Percentiles rank a stretch among this genome's conserved stretches.
phyloP scores from a whole-genome alignment of 192 early-diverging fungal genomes.

The Chytriomyces hyalinus region DNA sequence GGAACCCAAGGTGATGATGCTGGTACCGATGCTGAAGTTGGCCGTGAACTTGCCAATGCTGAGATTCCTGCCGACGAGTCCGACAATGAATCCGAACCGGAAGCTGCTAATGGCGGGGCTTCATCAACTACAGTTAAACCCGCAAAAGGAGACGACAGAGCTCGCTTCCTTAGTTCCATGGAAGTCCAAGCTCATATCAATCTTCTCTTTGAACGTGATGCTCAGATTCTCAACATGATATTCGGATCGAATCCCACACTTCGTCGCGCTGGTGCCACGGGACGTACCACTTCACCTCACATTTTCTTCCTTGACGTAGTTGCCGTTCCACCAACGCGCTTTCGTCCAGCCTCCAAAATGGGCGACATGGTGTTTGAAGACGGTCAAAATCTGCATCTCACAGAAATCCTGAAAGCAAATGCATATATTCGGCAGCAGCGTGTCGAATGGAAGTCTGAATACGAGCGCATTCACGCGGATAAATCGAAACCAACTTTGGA shows the following conservation, averaged over 20 bases:
- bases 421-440: constrained; percentile 54
- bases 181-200: constrained; percentile 81
- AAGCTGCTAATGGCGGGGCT: constrained; percentile 19
- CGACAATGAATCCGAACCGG: constrained; percentile 34
- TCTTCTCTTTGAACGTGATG: constrained; percentile 80
- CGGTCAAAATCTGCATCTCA: constrained; percentile 91
- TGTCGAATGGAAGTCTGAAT: constrained; percentile 23
- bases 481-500: constrained; percentile 7
- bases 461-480: constrained; percentile 18
- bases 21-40: constrained; percentile 24
- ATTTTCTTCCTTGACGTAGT: constrained; percentile 96
- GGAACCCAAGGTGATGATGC: not conserved
- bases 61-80: constrained; percentile 38
- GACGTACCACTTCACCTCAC: constrained; percentile 60
- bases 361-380: constrained; percentile 88
- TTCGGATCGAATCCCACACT: constrained; percentile 63
- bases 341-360: constrained; percentile 92
- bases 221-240: constrained; percentile 74
- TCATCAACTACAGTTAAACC: constrained; percentile 1
- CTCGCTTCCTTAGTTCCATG: constrained; percentile 67
- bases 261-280: constrained; percentile 1
- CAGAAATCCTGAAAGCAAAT: constrained; percentile 82
- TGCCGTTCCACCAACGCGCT: constrained; percentile 88
- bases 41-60: constrained; percentile 9
- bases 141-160: constrained; percentile 29